phyloP scores from a whole-genome alignment of 176 grass and related monocot genomes.

The Zoysia japonica region DNA sequence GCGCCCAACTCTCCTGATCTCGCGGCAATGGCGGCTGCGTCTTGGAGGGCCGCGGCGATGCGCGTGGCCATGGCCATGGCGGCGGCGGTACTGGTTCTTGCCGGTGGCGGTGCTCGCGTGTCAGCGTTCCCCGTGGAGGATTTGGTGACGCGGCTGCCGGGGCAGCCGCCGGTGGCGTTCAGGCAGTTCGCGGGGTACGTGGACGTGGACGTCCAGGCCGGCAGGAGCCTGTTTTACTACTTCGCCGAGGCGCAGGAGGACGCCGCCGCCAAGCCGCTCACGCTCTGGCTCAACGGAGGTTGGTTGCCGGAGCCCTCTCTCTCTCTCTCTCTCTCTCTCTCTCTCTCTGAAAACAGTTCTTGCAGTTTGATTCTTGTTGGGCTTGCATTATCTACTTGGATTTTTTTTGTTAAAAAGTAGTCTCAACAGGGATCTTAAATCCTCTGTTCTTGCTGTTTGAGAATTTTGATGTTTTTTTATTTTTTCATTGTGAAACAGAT shows the following conservation, averaged over 20 bases:
- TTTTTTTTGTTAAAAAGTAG: neutral
- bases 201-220: conserved; percentile 65
- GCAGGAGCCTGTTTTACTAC: conserved; percentile 97
- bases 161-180: conserved; percentile 69
- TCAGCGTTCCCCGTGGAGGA: conserved; percentile 64
- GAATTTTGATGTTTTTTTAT: conserved; percentile 7
- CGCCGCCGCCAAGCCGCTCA: conserved; percentile 73
- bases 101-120: neutral
- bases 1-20: neutral
- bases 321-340: neutral
- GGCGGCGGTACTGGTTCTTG: neutral
- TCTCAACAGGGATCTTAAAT: neutral
- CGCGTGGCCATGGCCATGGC: conserved; percentile 9
- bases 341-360: neutral
- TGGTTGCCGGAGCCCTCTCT: neutral
- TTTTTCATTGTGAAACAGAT: neutral
- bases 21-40: conserved; percentile 39
- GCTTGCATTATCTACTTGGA: neutral
- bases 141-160: conserved; percentile 68
- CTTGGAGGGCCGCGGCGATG: conserved; percentile 31
- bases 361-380: neutral
- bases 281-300: conserved; percentile 99
- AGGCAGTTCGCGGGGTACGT: conserved; percentile 93
- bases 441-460: neutral
- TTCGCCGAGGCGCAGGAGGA: conserved; percentile 69